Evolutionary conservation across 306 rosid species (phyloP).

Genomic region (Casuarina glauca): DNA sequence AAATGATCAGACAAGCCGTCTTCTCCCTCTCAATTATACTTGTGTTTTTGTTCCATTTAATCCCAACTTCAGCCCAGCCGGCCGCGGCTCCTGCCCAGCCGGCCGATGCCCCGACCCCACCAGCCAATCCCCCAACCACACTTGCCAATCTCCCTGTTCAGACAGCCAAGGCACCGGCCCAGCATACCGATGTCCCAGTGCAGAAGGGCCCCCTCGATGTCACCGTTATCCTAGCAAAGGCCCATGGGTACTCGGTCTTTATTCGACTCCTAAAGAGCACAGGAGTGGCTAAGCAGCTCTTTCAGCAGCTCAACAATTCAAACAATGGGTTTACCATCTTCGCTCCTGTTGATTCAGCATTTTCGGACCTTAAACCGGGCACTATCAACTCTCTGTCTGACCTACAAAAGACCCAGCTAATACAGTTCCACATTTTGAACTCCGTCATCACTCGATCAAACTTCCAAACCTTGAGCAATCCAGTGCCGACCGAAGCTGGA

Average conservation of each 20-base stretch:
- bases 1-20: constrained; percentile 31
- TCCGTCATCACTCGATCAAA: constrained; percentile 32
- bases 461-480: constrained; percentile 74
- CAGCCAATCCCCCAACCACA: constrained; percentile 5
- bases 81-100: constrained; percentile 39
- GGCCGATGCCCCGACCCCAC: constrained; percentile 7
- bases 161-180: neutral
- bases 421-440: constrained; percentile 59
- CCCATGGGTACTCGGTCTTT: constrained; percentile 52
- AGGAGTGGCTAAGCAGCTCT: constrained; percentile 48
- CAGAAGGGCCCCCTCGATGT: constrained; percentile 49
- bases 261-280: constrained; percentile 60
- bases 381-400: constrained; percentile 55
- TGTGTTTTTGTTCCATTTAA: constrained; percentile 25
- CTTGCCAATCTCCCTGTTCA: constrained; percentile 38
- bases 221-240: constrained; percentile 56
- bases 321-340: constrained; percentile 55
- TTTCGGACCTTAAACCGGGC: constrained; percentile 65
- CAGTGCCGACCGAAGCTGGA: constrained; percentile 69
- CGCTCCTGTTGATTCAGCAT: constrained; percentile 57
- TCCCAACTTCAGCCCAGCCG: constrained; percentile 34
- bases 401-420: constrained; percentile 54
- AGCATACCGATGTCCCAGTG: constrained; percentile 30
- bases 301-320: constrained; percentile 52
- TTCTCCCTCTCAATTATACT: constrained; percentile 23